Evolutionary conservation across 2,329 filamentous ascomycete genomes (phyloP).

Genomic region (Tetracladium maxilliforme): DNA sequence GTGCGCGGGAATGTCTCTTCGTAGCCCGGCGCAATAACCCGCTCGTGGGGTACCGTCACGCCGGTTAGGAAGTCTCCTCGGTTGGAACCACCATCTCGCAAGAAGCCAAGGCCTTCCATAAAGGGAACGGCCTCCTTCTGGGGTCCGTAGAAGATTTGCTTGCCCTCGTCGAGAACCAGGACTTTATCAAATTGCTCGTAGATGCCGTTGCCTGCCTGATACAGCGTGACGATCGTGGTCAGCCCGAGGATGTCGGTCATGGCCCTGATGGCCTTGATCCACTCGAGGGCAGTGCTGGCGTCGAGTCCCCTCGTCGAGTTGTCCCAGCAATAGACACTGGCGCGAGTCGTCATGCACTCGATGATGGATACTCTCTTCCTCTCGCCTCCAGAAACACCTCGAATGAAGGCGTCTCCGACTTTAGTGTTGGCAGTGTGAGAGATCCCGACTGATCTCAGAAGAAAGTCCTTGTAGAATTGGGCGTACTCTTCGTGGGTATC

Average conservation of each 20-base stretch:
- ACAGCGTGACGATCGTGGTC: constrained; percentile 57
- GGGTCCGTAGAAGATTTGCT: constrained; percentile 51
- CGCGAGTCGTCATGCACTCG: constrained; percentile 46
- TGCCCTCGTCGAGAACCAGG: constrained; percentile 54
- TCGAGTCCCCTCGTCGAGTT: constrained; percentile 61
- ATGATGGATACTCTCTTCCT: constrained; percentile 50
- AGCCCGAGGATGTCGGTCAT: constrained; percentile 53
- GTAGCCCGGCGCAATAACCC: constrained; percentile 40
- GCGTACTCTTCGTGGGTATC: constrained; percentile 26
- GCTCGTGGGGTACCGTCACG: constrained; percentile 47
- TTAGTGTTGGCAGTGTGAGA: constrained; percentile 46
- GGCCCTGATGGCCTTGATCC: constrained; percentile 45
- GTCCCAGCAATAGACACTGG: constrained; percentile 56
- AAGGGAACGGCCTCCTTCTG: constrained; percentile 46
- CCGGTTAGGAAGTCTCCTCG: constrained; percentile 57
- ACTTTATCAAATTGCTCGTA: constrained; percentile 64
- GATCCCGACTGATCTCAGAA: constrained; percentile 43
- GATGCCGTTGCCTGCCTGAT: constrained; percentile 52
- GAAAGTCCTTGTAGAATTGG: no score
- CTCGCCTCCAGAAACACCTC: constrained; percentile 51
- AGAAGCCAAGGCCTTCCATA: constrained; percentile 51
- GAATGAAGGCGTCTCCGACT: constrained; percentile 43
- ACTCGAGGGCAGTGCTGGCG: constrained; percentile 59
- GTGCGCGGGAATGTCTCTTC: constrained; percentile 56
- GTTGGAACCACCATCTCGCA: constrained; percentile 32